These are phyloP conservation scores for Saussurea involucrata DNA, from an alignment of 129 eudicot species.

Conservation along the genomic window DNA sequence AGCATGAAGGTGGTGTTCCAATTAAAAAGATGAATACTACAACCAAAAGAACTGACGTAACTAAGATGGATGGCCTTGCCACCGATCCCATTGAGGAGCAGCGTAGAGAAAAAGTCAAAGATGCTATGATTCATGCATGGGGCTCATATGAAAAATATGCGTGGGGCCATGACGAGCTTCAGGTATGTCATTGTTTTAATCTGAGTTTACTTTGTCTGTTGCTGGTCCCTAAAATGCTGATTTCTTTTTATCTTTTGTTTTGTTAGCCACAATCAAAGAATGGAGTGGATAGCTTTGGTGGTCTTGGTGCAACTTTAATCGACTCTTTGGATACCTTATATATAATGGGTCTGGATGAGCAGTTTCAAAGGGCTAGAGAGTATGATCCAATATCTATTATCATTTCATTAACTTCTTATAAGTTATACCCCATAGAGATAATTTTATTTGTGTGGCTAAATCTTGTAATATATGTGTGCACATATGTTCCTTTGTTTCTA, in stretches of 20 bases:
- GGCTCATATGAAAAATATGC: conserved; percentile 97
- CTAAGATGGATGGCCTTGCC: conserved; percentile 21
- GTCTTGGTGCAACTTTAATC: conserved; percentile 95
- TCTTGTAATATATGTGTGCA: background rate
- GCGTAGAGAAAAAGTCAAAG: conserved; percentile 88
- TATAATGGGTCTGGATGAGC: conserved; percentile 95
- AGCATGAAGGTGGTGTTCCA: conserved; percentile 31
- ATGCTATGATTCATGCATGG: conserved; percentile 99
- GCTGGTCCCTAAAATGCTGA: conserved; percentile 8
- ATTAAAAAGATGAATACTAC: conserved; percentile 29
- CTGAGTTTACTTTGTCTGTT: background rate
- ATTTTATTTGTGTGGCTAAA: background rate
- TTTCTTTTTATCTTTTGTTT: conserved; percentile 12
- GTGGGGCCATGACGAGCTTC: conserved; percentile 99
- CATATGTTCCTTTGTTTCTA: background rate
- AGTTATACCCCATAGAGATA: background rate
- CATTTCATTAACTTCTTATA: background rate
- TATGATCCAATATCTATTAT: conserved; percentile 37
- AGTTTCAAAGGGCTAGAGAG: conserved; percentile 96
- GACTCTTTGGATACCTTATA: conserved; percentile 97
- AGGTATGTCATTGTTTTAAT: conserved; percentile 42
- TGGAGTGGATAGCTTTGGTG: conserved; percentile 99
- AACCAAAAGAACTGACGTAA: conserved; percentile 23
- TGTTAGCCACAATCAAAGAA: conserved; percentile 91
- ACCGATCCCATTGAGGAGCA: conserved; percentile 60